Evolutionary conservation across 768 basidiomycete genomes (phyloP).

Genomic region (Boletus edulis): DNA sequence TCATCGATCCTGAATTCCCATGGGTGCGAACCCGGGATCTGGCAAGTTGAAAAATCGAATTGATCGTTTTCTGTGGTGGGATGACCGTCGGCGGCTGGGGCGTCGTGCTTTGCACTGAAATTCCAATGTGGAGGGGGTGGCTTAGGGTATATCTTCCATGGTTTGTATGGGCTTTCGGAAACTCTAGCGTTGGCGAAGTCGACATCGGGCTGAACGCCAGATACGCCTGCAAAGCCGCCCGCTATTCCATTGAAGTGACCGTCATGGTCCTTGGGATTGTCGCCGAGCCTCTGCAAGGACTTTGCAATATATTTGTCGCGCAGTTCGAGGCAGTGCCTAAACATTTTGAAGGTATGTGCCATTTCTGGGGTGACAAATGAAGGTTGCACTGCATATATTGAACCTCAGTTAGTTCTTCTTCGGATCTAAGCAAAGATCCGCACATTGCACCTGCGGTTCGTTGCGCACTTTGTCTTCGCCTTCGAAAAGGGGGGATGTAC

Average conservation of each 20-base stretch:
- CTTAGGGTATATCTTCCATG: slow-evolving; percentile 89
- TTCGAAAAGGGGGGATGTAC: slow-evolving; percentile 25
- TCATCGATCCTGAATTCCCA: slow-evolving; percentile 77
- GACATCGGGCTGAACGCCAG: slow-evolving; percentile 65
- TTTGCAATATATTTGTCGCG: slow-evolving; percentile 93
- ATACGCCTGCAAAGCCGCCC: slow-evolving; percentile 59
- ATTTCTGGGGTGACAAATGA: slow-evolving; percentile 43
- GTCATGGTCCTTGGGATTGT: slow-evolving; percentile 93
- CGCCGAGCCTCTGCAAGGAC: slow-evolving; percentile 89
- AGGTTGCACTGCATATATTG: slow-evolving; percentile 13
- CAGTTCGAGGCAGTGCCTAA: slow-evolving; percentile 83
- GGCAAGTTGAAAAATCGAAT: slow-evolving; percentile 70
- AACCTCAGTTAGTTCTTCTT: slow-evolving; percentile 3
- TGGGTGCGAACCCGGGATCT: slow-evolving; percentile 65
- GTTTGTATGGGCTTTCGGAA: slow-evolving; percentile 37
- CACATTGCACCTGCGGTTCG: slow-evolving; percentile 33
- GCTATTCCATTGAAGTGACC: slow-evolving; percentile 67
- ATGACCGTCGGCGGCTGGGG: slow-evolving; percentile 40
- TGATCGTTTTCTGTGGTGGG: slow-evolving; percentile 36
- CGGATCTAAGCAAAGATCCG: slow-evolving; percentile 4
- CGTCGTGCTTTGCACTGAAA: slow-evolving; percentile 57
- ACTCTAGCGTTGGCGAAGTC: slow-evolving; percentile 31
- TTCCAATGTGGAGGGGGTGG: slow-evolving; percentile 98
- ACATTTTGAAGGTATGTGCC: slow-evolving; percentile 58
- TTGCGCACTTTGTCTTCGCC: slow-evolving; percentile 37